Conservation (phyloP, 2,329 filamentous ascomycete species). For the Aplosporella prunicola region DNA sequence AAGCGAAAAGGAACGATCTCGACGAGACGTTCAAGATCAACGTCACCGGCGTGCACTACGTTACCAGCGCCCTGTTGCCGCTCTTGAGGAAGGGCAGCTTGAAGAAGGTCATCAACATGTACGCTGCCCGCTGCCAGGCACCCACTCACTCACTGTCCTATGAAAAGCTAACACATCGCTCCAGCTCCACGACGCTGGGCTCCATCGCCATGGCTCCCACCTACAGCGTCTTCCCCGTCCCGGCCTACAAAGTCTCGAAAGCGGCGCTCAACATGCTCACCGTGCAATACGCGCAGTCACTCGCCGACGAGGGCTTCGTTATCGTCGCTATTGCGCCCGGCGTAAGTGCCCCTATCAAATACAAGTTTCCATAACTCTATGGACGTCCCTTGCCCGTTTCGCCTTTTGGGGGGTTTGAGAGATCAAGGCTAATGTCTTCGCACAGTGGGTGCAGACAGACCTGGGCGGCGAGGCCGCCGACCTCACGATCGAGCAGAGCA, state of each 20-base stretch:
- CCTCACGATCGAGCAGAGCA: conserved; percentile 32
- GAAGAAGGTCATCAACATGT: conserved; percentile 40
- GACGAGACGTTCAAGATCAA: conserved; percentile 25
- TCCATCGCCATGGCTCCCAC: conserved; percentile 26
- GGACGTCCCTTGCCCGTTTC: too few species aligned
- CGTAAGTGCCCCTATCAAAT: conserved; percentile 23
- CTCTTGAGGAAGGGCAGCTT: conserved; percentile 28
- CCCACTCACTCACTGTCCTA: conserved; percentile 8
- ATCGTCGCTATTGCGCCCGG: conserved; percentile 37
- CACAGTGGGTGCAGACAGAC: conserved; percentile 39
- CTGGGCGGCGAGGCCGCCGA: conserved; percentile 34
- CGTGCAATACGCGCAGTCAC: conserved; percentile 32
- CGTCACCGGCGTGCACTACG: conserved; percentile 31
- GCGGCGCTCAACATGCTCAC: conserved; percentile 41
- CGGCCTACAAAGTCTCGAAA: conserved; percentile 39
- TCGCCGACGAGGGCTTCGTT: conserved; percentile 33
- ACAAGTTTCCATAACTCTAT: conserved; percentile 8
- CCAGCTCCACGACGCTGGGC: conserved; percentile 34
- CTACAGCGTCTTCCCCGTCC: conserved; percentile 18
- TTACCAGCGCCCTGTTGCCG: conserved; percentile 33
- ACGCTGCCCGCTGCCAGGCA: not conserved
- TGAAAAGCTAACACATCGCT: not conserved
- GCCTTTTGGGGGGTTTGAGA: too few species aligned
- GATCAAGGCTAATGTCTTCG: not conserved
- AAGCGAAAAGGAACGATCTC: conserved; percentile 16